Base-by-base conservation (phyloP, 1,284 basidiomycete genomes). In the Naganishia albida region DNA sequence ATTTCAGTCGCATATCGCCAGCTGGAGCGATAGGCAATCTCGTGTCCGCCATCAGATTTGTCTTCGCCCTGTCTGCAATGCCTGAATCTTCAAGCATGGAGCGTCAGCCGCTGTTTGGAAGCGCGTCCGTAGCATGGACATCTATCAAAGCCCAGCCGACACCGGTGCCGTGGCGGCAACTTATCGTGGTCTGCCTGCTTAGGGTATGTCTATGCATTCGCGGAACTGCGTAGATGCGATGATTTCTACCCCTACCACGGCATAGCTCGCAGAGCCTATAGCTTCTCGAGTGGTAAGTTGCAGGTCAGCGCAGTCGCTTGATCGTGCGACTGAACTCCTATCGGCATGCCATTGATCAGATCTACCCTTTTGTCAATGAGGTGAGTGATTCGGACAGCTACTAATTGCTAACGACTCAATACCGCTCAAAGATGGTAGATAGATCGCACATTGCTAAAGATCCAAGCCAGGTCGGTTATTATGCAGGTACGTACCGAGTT, bases 351-450 rank as follows among this genome's bases (percentile, higher is more conserved):
- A n/a, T n/a, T n/a, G n/a, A 7, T 12, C 48, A 63, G 62, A 63
- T 63, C 13, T 51, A 51, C 42, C 62, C 62, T n/a, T 63, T 63
- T 39, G 46, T 63, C n/a, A 63, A 63, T 18, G 62, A 63, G 26
- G 62, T 63, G 16, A 49, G 50, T 16, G 10, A 40, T 18, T 23
- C 30, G 23, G 18, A 20, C 44, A 16, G 8, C 4, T 13, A 23
- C 25, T 34, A 18, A 3, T 26, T 16, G 23, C 8, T 13, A 25
- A 3, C 6, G 15, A 4, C 6, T 10, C 49, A 18, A 16, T 8
- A 7, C 28, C 25, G 16, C 8, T 20, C n/a, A 13, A 20, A 63
- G 62, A 63, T 63, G 62, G 50, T 63, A 25, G 62, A 28, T 7
- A 53, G 25, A 2, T n/a, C 52, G 10, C 50, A 63, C 42, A 51